A percentile compares a stretch with the other conserved stretches of the same genome.
Conservation (phyloP, 2,329 filamentous ascomycete species). For the Herpotrichia juniperi region DNA sequence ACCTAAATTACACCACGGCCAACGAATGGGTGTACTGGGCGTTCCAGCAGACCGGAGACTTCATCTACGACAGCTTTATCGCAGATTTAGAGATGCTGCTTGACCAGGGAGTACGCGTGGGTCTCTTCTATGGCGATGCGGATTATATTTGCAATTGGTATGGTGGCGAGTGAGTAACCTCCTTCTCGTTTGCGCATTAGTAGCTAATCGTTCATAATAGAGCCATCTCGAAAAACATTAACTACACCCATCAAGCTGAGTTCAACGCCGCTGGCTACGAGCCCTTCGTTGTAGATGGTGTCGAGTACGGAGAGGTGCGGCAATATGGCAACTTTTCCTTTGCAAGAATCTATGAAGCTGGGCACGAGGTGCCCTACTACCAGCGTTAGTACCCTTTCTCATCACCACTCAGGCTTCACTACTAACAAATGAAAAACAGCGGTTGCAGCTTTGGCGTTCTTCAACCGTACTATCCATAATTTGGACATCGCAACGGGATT, state of each 20-base stretch:
- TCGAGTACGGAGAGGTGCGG: conserved; percentile 66
- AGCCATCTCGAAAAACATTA: conserved; percentile 38
- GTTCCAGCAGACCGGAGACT: conserved; percentile 56
- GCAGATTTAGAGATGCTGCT: conserved; percentile 58
- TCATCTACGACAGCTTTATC: conserved; percentile 51
- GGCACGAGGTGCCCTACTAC: conserved; percentile 58
- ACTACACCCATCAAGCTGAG: conserved; percentile 42
- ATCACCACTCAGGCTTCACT: background rate
- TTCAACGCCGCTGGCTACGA: conserved; percentile 35
- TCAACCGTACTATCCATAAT: conserved; percentile 45
- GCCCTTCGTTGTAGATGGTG: conserved; percentile 44
- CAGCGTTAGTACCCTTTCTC: conserved; percentile 40
- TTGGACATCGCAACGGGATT: conserved; percentile 45
- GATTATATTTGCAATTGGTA: conserved; percentile 68
- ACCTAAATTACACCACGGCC: conserved; percentile 55
- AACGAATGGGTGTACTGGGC: conserved; percentile 1
- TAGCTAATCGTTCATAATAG: background rate
- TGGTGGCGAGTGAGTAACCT: conserved; percentile 65
- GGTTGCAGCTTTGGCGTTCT: conserved; percentile 42
- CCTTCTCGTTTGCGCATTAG: background rate
- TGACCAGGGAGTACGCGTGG: conserved; percentile 61
- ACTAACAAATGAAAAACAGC: conserved; percentile 2
- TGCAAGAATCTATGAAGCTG: conserved; percentile 58
- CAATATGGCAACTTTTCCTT: conserved; percentile 73
- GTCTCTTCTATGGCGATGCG: conserved; percentile 63